A percentile compares a stretch with the other conserved stretches of the same genome.
These are phyloP conservation scores for Cenococcum geophilum DNA, from an alignment of 495 filamentous ascomycete genomes.

Conservation along the genomic window DNA sequence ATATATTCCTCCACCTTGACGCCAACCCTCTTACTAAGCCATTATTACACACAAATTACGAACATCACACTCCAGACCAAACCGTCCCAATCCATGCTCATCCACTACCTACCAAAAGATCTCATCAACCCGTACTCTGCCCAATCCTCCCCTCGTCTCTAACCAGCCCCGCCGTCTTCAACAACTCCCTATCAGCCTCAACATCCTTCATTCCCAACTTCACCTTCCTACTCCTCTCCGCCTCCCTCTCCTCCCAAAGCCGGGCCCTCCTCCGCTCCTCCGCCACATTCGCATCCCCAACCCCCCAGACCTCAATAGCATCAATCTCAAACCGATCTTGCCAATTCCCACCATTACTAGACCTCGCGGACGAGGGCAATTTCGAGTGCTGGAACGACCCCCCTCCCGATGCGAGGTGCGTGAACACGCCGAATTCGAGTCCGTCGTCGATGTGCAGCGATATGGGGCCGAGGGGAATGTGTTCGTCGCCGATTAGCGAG, in stretches of 20 bases:
- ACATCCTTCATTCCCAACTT: slow-evolving; percentile 72
- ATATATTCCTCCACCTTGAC: too few relatives aligned
- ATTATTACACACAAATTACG: too few relatives aligned
- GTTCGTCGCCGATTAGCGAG: slow-evolving; percentile 32
- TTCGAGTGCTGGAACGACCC: slow-evolving; percentile 54
- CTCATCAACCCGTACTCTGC: too few relatives aligned
- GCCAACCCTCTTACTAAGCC: too few relatives aligned
- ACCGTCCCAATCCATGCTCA: too few relatives aligned
- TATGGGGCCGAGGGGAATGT: slow-evolving; percentile 53
- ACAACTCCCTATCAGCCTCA: slow-evolving; percentile 71
- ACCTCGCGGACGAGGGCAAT: too few relatives aligned
- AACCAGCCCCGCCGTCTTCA: slow-evolving; percentile 83
- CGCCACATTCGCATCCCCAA: slow-evolving; percentile 59
- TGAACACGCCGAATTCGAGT: slow-evolving; percentile 70
- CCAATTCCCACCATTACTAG: slow-evolving; percentile 48
- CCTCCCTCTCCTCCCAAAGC: slow-evolving; percentile 85
- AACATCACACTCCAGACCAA: too few relatives aligned
- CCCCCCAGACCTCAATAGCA: slow-evolving; percentile 72
- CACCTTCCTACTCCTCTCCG: slow-evolving; percentile 67
- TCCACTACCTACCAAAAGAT: too few relatives aligned
- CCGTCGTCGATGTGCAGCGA: slow-evolving; percentile 59
- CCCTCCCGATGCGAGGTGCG: slow-evolving; percentile 54
- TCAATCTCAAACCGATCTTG: slow-evolving; percentile 72
- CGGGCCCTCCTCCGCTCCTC: slow-evolving; percentile 68
- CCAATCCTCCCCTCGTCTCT: slow-evolving; percentile 66